Conservation (phyloP, 1,139 yeast genomes). For the Debaryomyces subglobosus region DNA sequence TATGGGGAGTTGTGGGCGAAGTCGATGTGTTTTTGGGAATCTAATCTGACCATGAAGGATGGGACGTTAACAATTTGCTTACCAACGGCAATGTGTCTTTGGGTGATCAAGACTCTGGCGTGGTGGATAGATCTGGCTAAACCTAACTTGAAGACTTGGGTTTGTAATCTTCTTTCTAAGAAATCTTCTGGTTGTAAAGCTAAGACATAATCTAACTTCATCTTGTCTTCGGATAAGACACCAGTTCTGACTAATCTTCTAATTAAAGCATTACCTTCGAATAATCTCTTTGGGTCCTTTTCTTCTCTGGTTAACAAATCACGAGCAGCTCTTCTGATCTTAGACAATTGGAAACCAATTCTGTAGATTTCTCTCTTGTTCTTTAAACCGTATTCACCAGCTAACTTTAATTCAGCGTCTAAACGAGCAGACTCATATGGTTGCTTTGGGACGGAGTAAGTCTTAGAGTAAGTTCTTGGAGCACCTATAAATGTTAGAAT, state of each 20-base stretch:
- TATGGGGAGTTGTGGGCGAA: slow-evolving; percentile 98
- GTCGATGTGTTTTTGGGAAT: slow-evolving; percentile 99
- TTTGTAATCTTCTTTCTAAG: slow-evolving; percentile 99
- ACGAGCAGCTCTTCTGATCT: slow-evolving; percentile 99
- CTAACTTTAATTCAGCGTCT: slow-evolving; percentile 98
- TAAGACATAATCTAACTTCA: slow-evolving; percentile 99
- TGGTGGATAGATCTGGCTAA: slow-evolving; percentile 99
- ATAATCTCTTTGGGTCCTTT: slow-evolving; percentile 99
- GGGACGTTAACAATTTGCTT: slow-evolving; percentile 99
- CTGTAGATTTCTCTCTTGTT: slow-evolving; percentile 99
- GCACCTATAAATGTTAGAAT: slow-evolving; percentile 62
- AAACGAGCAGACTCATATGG: slow-evolving; percentile 99
- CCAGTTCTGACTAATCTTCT: slow-evolving; percentile 98
- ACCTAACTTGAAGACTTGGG: slow-evolving; percentile 99
- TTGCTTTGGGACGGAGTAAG: slow-evolving; percentile 99
- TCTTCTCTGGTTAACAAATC: slow-evolving; percentile 99
- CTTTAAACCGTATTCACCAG: slow-evolving; percentile 99
- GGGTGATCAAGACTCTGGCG: slow-evolving; percentile 98
- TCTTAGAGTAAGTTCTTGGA: slow-evolving; percentile 99
- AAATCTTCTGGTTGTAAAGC: slow-evolving; percentile 98
- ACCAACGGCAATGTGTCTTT: slow-evolving; percentile 99
- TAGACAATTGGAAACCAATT: slow-evolving; percentile 97
- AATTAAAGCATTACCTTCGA: slow-evolving; percentile 99
- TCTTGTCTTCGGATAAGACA: slow-evolving; percentile 98
- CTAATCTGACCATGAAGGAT: slow-evolving; percentile 99